Base-by-base conservation (phyloP, 495 filamentous ascomycete genomes). In the Neurospora cerealis region DNA sequence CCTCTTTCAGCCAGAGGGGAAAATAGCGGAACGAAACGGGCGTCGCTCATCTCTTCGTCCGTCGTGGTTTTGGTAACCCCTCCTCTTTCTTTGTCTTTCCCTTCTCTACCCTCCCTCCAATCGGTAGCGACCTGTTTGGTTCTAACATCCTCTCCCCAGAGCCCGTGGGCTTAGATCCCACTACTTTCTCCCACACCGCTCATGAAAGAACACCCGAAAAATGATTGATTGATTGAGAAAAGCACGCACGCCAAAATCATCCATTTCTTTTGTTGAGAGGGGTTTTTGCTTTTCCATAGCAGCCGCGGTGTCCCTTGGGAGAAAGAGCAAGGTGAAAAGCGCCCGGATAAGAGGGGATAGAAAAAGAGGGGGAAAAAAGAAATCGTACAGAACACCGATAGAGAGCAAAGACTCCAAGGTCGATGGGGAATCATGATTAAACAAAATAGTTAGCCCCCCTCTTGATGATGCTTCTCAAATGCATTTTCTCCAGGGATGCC, bases 361-460 rank as follows among this genome's bases (percentile, higher is more conserved):
- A 72, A 75, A 77, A 72, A 73, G 32, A 73, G 72, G 69, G 73
- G 44, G 40, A 40, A 77, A 71, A 38, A 66, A 32, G 46, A 71
- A 48, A 75, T 78, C 78, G 80, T 78, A 79, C 75, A 79, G 41
- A 74, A 79, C 70, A 71, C 62, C 74, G 39, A 48, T 73, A 71
- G 32, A 74, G 76, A 75, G 77, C 74, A 73, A 77, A 78, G 74
- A 76, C 32, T 75, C 72, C 66, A 76, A 70, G 54, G 38, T 72
- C 37, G 73, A 42, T 73, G 71, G 70, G 42, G 70, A 72, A 73
- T 80, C 80, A 77, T 81, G 80, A 83, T 83, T 82, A 82, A 83
- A 83, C 78, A 83, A 76, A 70, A 80, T 83, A 82, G 78, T 70
- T 80, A 76, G 74, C 75, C 74, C 74, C 73, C 70, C 71, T 69